Conservation (phyloP, 768 basidiomycete genomes). For the Podaxis sp. region DNA sequence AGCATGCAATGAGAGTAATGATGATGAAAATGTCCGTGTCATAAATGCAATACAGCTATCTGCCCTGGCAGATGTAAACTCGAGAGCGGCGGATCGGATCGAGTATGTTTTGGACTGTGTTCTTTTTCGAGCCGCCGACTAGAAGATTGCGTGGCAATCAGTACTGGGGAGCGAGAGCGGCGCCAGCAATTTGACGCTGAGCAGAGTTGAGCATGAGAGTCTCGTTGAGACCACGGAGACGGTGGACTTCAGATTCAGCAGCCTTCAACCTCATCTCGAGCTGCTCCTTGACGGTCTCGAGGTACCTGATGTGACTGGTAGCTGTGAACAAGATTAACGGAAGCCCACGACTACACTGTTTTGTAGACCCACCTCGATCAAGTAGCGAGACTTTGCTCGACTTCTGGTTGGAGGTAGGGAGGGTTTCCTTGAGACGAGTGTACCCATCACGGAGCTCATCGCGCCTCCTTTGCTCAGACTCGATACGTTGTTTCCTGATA, state of each 20-base stretch:
- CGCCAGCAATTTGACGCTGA: conserved; percentile 55
- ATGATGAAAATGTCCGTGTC: conserved; percentile 41
- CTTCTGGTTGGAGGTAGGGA: conserved; percentile 89
- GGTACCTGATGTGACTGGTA: conserved; percentile 81
- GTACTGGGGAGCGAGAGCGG: conserved; percentile 43
- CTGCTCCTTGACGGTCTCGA: conserved; percentile 75
- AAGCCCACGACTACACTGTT: conserved; percentile 1
- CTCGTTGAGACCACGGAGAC: conserved; percentile 84
- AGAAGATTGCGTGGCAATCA: conserved; percentile 37
- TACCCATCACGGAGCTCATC: conserved; percentile 94
- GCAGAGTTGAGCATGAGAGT: conserved; percentile 84
- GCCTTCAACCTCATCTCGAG: conserved; percentile 72
- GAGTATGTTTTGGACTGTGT: conserved; percentile 23
- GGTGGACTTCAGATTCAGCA: conserved; percentile 76
- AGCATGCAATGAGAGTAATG: conserved; percentile 29
- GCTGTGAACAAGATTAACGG: conserved; percentile 35
- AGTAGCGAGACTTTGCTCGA: conserved; percentile 88
- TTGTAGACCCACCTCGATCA: conserved; percentile 60
- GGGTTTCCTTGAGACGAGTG: conserved; percentile 82
- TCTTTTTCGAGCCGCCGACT: conserved; percentile 24
- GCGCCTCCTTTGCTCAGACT: conserved; percentile 87
- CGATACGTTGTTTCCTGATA: conserved; percentile 88
- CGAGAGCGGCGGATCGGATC: conserved; percentile 23
- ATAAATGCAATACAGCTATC: conserved; percentile 54
- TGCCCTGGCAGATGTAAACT: conserved; percentile 55